Conservation (phyloP, 305 asterid species). For the Ruellia speciosa region DNA sequence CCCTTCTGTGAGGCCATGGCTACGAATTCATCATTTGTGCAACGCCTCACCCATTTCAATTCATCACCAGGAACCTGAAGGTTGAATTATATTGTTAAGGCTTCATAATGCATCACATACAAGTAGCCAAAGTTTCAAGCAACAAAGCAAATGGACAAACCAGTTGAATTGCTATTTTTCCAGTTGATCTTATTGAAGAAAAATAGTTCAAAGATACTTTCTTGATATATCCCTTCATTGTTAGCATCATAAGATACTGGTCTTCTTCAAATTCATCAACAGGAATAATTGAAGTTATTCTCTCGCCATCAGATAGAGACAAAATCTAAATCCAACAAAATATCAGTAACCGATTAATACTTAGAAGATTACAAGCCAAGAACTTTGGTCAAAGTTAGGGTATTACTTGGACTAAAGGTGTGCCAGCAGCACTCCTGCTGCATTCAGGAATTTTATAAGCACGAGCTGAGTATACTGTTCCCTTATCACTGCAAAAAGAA, state of each 20-base stretch:
- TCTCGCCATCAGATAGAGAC: slow-evolving; percentile 89
- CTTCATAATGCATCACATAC: slow-evolving; percentile 4
- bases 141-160: slow-evolving; percentile 40
- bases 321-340: slow-evolving; percentile 54
- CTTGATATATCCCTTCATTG: slow-evolving; percentile 87
- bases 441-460: slow-evolving; percentile 96
- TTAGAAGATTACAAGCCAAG: slow-evolving; percentile 17
- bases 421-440: slow-evolving; percentile 91
- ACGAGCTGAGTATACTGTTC: slow-evolving; percentile 84
- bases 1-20: slow-evolving; percentile 98
- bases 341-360: slow-evolving; percentile 10
- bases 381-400: slow-evolving; percentile 20
- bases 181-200: slow-evolving; percentile 90
- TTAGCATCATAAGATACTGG: slow-evolving; percentile 89
- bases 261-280: slow-evolving; percentile 82
- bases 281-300: slow-evolving; percentile 94
- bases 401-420: slow-evolving; percentile 83
- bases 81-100: slow-evolving; percentile 21
- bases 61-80: slow-evolving; percentile 92
- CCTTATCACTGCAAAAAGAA: slow-evolving; percentile 67
- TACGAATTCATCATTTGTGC: slow-evolving; percentile 81
- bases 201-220: slow-evolving; percentile 82
- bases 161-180: slow-evolving; percentile 94
- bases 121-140: slow-evolving; percentile 22
- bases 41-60: slow-evolving; percentile 86